Conservation (phyloP, 2,329 filamentous ascomycete species). For the Ceratocystis eucalypticola region DNA sequence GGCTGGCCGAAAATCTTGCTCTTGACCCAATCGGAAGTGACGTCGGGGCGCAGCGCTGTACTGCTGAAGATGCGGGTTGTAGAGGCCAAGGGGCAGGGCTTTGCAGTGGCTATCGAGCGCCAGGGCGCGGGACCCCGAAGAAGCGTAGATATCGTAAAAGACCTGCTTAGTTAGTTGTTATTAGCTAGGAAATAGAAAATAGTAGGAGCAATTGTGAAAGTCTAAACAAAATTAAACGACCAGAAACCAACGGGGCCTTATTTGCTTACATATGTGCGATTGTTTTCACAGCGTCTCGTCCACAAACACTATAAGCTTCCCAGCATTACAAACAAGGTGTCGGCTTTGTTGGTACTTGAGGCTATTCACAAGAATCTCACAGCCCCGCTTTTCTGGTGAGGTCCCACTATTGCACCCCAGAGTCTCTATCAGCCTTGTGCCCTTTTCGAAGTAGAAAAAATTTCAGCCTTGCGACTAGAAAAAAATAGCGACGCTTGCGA, state of each 20-base stretch:
- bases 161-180: neutral
- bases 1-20: slow-evolving; percentile 14
- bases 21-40: slow-evolving; percentile 8
- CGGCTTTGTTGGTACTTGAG: neutral
- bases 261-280: neutral
- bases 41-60: neutral
- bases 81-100: neutral
- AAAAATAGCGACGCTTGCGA: neutral
- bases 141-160: slow-evolving; percentile 9
- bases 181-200: neutral
- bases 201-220: too few species aligned
- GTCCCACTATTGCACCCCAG: neutral
- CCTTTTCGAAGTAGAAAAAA: neutral
- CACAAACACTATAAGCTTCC: neutral
- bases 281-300: neutral
- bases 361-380: slow-evolving; percentile 12
- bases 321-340: neutral
- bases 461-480: slow-evolving; percentile 14
- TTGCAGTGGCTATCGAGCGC: neutral
- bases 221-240: too few species aligned
- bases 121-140: slow-evolving; percentile 9
- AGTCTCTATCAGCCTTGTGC: slow-evolving; percentile 6
- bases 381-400: slow-evolving; percentile 8
- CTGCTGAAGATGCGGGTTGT: slow-evolving; percentile 14
- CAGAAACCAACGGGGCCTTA: too few species aligned